phyloP scores from a whole-genome alignment of 306 rosid species.

The Vicia villosa region DNA sequence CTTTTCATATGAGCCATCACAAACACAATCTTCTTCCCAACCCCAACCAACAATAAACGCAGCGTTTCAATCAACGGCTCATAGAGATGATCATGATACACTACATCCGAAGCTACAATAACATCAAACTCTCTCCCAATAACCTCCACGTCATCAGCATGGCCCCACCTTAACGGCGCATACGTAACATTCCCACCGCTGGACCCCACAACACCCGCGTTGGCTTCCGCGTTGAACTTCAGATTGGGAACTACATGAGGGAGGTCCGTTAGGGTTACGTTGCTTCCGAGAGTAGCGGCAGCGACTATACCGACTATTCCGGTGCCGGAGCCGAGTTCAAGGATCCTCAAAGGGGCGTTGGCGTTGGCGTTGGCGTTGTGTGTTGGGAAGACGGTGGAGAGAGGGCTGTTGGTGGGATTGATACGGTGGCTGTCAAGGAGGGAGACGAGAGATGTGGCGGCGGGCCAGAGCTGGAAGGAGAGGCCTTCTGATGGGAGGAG shows the following conservation, averaged over 20 bases:
- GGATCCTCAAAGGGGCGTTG: slow-evolving; percentile 43
- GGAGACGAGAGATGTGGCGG: slow-evolving; percentile 80
- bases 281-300: slow-evolving; percentile 63
- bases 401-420: slow-evolving; percentile 58
- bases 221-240: slow-evolving; percentile 67
- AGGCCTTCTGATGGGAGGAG: slow-evolving; percentile 85
- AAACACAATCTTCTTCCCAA: slow-evolving; percentile 50
- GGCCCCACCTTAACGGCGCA: slow-evolving; percentile 80
- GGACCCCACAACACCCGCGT: slow-evolving; percentile 46
- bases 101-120: slow-evolving; percentile 81
- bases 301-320: slow-evolving; percentile 91
- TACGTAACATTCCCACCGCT: slow-evolving; percentile 59
- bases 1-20: slow-evolving; percentile 87
- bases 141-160: slow-evolving; percentile 54
- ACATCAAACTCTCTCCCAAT: slow-evolving; percentile 70
- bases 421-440: slow-evolving; percentile 69
- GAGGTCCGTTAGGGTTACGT: slow-evolving; percentile 83
- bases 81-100: slow-evolving; percentile 79
- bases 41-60: slow-evolving; percentile 43
- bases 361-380: neutral
- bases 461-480: slow-evolving; percentile 98
- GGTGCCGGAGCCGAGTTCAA: slow-evolving; percentile 95
- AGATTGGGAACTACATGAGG: slow-evolving; percentile 78
- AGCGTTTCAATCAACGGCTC: slow-evolving; percentile 81
- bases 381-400: slow-evolving; percentile 48